Base-by-base conservation (phyloP, 805 yeast genomes). In the Wickerhamiella azymoides region DNA sequence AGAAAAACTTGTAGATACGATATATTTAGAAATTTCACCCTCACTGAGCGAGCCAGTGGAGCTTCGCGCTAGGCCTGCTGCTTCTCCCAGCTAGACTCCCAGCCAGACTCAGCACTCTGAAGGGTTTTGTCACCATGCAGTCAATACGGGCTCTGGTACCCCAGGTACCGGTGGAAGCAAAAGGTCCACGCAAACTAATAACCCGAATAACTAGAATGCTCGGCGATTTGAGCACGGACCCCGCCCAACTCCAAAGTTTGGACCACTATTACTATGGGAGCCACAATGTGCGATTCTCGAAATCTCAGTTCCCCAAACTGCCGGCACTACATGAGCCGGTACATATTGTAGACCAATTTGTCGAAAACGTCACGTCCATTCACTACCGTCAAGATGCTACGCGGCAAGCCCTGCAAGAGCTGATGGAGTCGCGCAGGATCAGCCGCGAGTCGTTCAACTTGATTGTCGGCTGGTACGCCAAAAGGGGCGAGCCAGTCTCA, bases 291-390 rank as follows among this genome's bases (percentile, higher is more conserved):
- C n/a, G 16, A 5, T n/a, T 24, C 25, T 41, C 44, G 10, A 26
- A 32, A 21, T 32, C 25, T n/a, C n/a, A 11, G 33, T 32, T 41
- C 28, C 44, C 44, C 9, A 9, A 13, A 6, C 16, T 25, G 13
- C 44, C 44, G 10, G 14, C n/a, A 2, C 10, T 19, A 3, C 21
- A 19, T 3, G 30, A 19, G 10, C 39, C 32, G 16, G 10, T 17
- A 26, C 38, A 41, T 17, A 24, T 41, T 14, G 18, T 41, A 13
- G 44, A 41, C 24, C 25, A 25, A 16, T 41, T 32, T 14, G 36
- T 41, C 10, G 28, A 32, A 16, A 33, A 33, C 16, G 16, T 41
- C 16, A 41, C 44, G 2, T 24, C 32, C 1, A 41, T 37, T 8
- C 32, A 28, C n/a, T 41, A 33, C 26, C 30, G 44, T 3, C 14